Conservation (phyloP, 495 filamentous ascomycete species). For the Aspergillus bridgeri region DNA sequence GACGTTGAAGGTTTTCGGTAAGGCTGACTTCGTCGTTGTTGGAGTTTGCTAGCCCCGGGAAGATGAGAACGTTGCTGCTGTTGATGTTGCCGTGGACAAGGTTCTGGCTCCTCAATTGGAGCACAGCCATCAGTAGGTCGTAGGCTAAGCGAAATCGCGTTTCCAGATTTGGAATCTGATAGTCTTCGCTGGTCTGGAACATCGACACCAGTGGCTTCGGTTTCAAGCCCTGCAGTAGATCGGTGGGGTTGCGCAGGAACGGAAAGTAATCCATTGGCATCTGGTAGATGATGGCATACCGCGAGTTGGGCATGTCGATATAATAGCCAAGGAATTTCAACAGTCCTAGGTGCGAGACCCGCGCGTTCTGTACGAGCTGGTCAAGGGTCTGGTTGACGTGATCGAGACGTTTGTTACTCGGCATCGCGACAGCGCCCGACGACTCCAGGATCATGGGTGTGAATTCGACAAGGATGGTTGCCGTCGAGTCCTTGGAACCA, state of each 20-base stretch:
- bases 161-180: slow-evolving; percentile 58
- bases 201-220: slow-evolving; percentile 48
- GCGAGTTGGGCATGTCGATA: slow-evolving; percentile 70
- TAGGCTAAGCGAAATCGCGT: slow-evolving; percentile 81
- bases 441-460: slow-evolving; percentile 42
- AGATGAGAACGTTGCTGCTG: slow-evolving; percentile 77
- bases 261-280: slow-evolving; percentile 61
- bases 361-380: slow-evolving; percentile 47
- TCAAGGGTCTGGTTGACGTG: slow-evolving; percentile 42
- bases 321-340: slow-evolving; percentile 81
- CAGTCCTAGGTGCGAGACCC: slow-evolving; percentile 57
- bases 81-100: slow-evolving; percentile 78
- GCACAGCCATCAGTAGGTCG: slow-evolving; percentile 70
- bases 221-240: slow-evolving; percentile 37
- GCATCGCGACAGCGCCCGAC: slow-evolving; percentile 24
- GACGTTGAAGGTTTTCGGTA: slow-evolving; percentile 61
- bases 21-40: slow-evolving; percentile 39
- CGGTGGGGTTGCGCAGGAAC: slow-evolving; percentile 43
- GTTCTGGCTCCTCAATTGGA: slow-evolving; percentile 71
- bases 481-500: slow-evolving; percentile 37
- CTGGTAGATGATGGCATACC: slow-evolving; percentile 80
- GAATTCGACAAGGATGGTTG: slow-evolving; percentile 45
- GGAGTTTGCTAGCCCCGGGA: slow-evolving; percentile 48
- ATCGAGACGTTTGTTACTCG: slow-evolving; percentile 32
- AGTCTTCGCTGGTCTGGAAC: slow-evolving; percentile 45